Evolutionary conservation across 1,284 basidiomycete genomes (phyloP).

Genomic region (Pyrrhoderma lamaoense): DNA sequence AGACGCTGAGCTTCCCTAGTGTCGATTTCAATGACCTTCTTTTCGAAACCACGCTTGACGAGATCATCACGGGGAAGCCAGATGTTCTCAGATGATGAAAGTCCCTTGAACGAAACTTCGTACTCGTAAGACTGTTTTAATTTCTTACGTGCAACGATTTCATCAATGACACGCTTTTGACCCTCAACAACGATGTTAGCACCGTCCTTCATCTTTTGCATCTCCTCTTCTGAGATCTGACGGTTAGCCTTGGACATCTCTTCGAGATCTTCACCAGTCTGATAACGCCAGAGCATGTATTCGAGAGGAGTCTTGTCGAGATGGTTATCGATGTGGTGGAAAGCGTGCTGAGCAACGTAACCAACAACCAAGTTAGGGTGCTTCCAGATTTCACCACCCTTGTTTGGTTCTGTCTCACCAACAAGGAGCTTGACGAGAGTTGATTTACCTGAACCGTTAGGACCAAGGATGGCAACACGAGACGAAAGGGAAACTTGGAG

Average conservation of each 20-base stretch:
- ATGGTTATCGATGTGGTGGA: slow-evolving; percentile 98
- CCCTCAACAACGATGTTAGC: slow-evolving; percentile 82
- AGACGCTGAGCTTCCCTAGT: slow-evolving; percentile 96
- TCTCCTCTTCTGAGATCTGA: slow-evolving; percentile 82
- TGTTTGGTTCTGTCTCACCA: slow-evolving; percentile 95
- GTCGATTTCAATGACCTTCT: slow-evolving; percentile 97
- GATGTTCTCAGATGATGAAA: slow-evolving; percentile 92
- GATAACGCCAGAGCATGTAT: slow-evolving; percentile 99
- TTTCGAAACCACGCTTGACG: slow-evolving; percentile 96
- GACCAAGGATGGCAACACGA: slow-evolving; percentile 93
- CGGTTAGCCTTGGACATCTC: slow-evolving; percentile 91
- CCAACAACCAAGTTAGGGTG: slow-evolving; percentile 99
- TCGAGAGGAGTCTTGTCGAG: slow-evolving; percentile 97
- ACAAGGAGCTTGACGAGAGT: slow-evolving; percentile 99
- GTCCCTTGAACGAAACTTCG: slow-evolving; percentile 89
- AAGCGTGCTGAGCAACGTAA: slow-evolving; percentile 97
- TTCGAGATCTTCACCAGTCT: slow-evolving; percentile 97
- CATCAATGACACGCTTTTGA: slow-evolving; percentile 91
- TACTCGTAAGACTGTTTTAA: slow-evolving; percentile 99
- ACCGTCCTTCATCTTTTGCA: slow-evolving; percentile 96
- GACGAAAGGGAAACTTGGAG: slow-evolving; percentile 96
- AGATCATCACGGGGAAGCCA: slow-evolving; percentile 96
- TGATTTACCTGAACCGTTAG: slow-evolving; percentile 97
- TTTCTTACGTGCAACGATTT: slow-evolving; percentile 90
- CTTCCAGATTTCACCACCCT: slow-evolving; percentile 96